Base-by-base conservation (phyloP, 2,329 filamentous ascomycete genomes). In the Colletotrichum sp. region DNA sequence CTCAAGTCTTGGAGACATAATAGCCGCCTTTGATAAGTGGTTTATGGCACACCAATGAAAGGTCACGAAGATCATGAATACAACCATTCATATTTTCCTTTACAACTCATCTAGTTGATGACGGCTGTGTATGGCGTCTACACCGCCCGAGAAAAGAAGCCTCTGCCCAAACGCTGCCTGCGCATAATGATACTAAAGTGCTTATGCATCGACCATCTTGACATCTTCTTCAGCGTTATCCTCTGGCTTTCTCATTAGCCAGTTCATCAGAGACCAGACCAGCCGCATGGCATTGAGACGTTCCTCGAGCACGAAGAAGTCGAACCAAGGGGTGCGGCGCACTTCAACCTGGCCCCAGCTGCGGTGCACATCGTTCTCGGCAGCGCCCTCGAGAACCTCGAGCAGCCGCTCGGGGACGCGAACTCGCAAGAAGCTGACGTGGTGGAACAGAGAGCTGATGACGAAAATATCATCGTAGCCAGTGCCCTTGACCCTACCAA, bases 381-480 rank as follows among this genome's bases (percentile, higher is more conserved):
- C 79, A 6, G 83, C 83, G 1, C 91, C 91, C 9, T 87, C 88
- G 3, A 93, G 78, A 9, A 90, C 89, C 19, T 86, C 85, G 34
- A 93, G 83, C 63, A 93, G 81, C 28, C 85, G 83, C 32, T 84
- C 83, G 3, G 91, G 91, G 22, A 93, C 90, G n/a, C 91, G 87
- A 30, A 92, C 87, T 28, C 92, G 84, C 73, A 93, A 79, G 64
- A 93, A 82, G 30, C 87, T 90, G 15, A 93, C 77, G 79, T 93
- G 92, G 79, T 93, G 92, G 80, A 92, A 92, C 34, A 93, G 81
- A 6, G 87, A 88, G 82, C 90, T 92, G 55, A 93, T 81, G 55
- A 93, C 85, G 77, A 92, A 93, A 3, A 93, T 84, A 78, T 93
- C 91, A 78, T 93, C 92, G 79, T 89, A 89, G 39, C 85, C 85